Percentiles rank a stretch among this genome's conserved stretches.
Conservation (phyloP, 164 flowering plant genomes). For the Berberis vulgaris region DNA sequence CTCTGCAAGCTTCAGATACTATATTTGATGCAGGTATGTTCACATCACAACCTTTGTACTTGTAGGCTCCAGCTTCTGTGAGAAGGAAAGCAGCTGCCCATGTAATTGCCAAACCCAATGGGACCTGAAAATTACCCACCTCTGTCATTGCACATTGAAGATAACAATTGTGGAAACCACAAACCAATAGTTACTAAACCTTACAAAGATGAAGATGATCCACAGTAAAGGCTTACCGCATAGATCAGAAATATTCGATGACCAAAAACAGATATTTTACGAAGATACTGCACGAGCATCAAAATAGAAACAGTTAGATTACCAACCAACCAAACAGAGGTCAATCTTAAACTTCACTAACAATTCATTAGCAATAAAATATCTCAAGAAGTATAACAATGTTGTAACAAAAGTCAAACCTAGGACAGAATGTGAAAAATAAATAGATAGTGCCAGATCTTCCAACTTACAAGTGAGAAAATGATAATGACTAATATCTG, state of each 20-base stretch:
- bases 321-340: neutral
- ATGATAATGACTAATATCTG: slow-evolving; percentile 78
- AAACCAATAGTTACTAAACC: neutral
- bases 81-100: slow-evolving; percentile 88
- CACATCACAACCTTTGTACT: slow-evolving; percentile 76
- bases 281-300: slow-evolving; percentile 71
- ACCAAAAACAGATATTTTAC: slow-evolving; percentile 85
- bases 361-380: neutral
- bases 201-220: neutral
- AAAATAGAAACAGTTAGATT: neutral
- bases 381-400: neutral
- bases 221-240: slow-evolving; percentile 51
- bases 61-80: slow-evolving; percentile 87
- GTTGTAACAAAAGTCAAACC: neutral
- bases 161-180: no score
- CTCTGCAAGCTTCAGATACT: slow-evolving; percentile 74
- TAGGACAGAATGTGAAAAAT: neutral
- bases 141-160: neutral
- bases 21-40: slow-evolving; percentile 81
- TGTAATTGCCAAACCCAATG: slow-evolving; percentile 84
- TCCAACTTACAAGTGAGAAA: slow-evolving; percentile 76
- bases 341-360: neutral
- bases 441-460: neutral
- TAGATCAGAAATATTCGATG: slow-evolving; percentile 91
- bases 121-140: slow-evolving; percentile 48